Percentiles rank a stretch among this genome's conserved stretches.
Evolutionary conservation across 2,329 filamentous ascomycete genomes (phyloP).

Genomic region (Pseudopyricularia javanii): DNA sequence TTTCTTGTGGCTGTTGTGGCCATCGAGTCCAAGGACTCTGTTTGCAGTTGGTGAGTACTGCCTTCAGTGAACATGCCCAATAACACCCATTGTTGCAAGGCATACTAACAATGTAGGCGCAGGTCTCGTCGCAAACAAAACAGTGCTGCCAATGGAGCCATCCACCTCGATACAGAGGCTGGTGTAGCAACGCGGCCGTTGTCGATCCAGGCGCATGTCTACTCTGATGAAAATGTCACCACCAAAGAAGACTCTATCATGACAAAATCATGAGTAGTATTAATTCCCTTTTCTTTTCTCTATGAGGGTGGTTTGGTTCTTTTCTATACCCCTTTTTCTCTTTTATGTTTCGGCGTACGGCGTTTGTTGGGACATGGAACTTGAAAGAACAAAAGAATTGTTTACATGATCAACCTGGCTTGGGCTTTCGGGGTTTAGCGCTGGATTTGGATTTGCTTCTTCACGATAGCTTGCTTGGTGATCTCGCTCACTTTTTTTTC

Average conservation of each 20-base stretch:
- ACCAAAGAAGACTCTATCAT: neutral
- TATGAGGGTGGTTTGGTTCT: no score
- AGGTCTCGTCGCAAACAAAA: neutral
- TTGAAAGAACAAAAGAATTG: no score
- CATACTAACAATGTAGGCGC: neutral
- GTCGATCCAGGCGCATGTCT: neutral
- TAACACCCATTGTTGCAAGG: neutral
- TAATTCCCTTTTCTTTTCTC: no score
- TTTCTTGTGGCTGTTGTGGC: conserved; percentile 17
- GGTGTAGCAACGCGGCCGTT: neutral
- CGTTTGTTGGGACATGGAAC: no score
- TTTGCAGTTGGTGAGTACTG: conserved; percentile 10
- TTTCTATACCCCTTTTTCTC: no score
- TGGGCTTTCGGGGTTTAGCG: no score
- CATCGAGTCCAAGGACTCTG: conserved; percentile 14
- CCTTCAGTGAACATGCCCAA: neutral
- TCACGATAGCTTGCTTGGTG: no score
- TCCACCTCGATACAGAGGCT: neutral
- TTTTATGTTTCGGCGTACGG: no score
- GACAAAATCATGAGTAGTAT: no score
- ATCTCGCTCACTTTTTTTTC: no score
- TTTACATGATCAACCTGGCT: no score
- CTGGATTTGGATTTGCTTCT: no score
- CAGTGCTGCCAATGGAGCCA: neutral
- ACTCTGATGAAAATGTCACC: conserved; percentile 1